These are phyloP conservation scores for Strigomonas culicis DNA, from an alignment of 208 protist species.

Conservation along the genomic window DNA sequence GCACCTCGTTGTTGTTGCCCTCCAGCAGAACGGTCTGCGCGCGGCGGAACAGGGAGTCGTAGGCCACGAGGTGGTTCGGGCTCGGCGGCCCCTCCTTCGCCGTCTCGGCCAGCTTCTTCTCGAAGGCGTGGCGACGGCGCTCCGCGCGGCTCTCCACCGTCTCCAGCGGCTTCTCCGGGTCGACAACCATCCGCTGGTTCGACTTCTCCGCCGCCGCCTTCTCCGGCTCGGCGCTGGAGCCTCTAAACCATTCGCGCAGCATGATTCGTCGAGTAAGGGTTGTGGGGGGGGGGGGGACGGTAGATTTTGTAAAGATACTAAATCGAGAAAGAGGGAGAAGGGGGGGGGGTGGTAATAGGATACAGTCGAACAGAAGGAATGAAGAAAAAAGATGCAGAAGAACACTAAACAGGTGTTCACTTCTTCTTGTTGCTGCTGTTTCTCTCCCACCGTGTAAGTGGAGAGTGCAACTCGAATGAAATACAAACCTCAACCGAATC, in stretches of 20 bases:
- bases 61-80: constrained; percentile 49
- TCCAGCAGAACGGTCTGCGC: constrained; percentile 62
- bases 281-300: not conserved
- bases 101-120: constrained; percentile 72
- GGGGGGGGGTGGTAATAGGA: constrained; percentile 1
- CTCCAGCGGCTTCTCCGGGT: constrained; percentile 75
- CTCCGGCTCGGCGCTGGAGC: constrained; percentile 29
- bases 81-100: constrained; percentile 47
- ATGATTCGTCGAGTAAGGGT: too few relatives aligned
- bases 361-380: not conserved
- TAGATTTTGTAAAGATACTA: constrained; percentile 5
- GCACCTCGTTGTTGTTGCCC: constrained; percentile 55
- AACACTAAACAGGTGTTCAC: not conserved
- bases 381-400: not conserved
- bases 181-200: constrained; percentile 61
- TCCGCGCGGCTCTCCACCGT: constrained; percentile 26
- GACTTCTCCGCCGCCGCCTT: constrained; percentile 43
- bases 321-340: constrained; percentile 16
- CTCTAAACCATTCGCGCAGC: constrained; percentile 84
- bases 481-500: too few relatives aligned
- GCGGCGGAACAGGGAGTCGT: constrained; percentile 74
- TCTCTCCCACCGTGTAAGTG: too few relatives aligned
- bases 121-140: constrained; percentile 47
- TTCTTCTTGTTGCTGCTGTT: not conserved
- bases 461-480: too few relatives aligned